phyloP scores from a whole-genome alignment of 2,329 filamentous ascomycete species.

The Metarhizium anisopliae region DNA sequence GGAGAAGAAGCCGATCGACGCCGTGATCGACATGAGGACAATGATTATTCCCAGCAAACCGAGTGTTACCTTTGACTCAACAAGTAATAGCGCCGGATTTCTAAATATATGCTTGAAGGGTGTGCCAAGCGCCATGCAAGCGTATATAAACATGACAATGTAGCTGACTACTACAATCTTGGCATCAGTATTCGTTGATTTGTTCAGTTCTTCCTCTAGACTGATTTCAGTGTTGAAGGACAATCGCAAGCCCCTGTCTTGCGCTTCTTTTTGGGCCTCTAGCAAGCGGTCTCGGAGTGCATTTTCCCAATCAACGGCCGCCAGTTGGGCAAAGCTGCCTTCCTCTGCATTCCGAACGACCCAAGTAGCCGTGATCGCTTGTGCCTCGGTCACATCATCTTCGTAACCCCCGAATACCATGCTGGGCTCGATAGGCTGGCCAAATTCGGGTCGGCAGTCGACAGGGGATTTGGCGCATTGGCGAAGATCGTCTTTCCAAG shows the following conservation, averaged over 20 bases:
- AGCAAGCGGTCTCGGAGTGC: slow-evolving; percentile 66
- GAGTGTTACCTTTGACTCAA: slow-evolving; percentile 93
- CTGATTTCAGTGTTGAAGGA: slow-evolving; percentile 96
- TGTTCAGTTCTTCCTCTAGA: slow-evolving; percentile 90
- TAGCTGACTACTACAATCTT: slow-evolving; percentile 97
- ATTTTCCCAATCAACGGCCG: slow-evolving; percentile 84
- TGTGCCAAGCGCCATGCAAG: slow-evolving; percentile 83
- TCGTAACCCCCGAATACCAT: slow-evolving; percentile 79
- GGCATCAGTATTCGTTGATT: slow-evolving; percentile 95
- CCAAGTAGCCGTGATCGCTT: slow-evolving; percentile 86
- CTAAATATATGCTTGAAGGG: slow-evolving; percentile 68
- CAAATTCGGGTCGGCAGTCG: slow-evolving; percentile 77
- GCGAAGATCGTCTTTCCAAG: slow-evolving; percentile 65
- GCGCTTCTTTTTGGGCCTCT: slow-evolving; percentile 72
- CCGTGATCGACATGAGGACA: slow-evolving; percentile 93
- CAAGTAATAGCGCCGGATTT: slow-evolving; percentile 75
- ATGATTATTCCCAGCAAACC: slow-evolving; percentile 93
- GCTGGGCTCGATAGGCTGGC: slow-evolving; percentile 77
- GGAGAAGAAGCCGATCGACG: slow-evolving; percentile 91
- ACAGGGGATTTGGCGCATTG: slow-evolving; percentile 74
- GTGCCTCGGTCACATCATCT: slow-evolving; percentile 59
- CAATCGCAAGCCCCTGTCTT: slow-evolving; percentile 66
- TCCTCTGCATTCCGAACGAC: slow-evolving; percentile 82
- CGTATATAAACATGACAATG: slow-evolving; percentile 97
- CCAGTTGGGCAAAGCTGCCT: slow-evolving; percentile 58